These are phyloP conservation scores for Microdochium paspali DNA, from an alignment of 2,329 filamentous ascomycete species.

Conservation along the genomic window DNA sequence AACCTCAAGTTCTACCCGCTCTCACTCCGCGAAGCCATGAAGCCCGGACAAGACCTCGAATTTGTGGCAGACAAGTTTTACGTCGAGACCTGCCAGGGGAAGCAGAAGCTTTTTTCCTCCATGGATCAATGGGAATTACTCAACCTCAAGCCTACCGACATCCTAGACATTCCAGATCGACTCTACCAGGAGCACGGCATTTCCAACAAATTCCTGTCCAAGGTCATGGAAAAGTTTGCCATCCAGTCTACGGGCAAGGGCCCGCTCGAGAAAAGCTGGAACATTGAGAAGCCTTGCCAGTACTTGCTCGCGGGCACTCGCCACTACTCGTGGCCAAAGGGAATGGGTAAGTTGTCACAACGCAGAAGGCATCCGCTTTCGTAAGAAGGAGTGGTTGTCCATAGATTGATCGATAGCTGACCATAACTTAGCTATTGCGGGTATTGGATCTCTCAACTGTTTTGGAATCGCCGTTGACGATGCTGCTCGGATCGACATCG, in stretches of 20 bases:
- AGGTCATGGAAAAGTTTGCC: slow-evolving; percentile 18
- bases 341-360: slow-evolving; percentile 27
- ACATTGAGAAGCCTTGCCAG: slow-evolving; percentile 18
- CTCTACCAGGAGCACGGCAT: slow-evolving; percentile 27
- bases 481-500: slow-evolving; percentile 25
- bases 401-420: neutral
- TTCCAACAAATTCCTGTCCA: slow-evolving; percentile 24
- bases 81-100: slow-evolving; percentile 17
- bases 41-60: slow-evolving; percentile 12
- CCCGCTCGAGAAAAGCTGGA: slow-evolving; percentile 22
- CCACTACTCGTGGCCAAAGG: slow-evolving; percentile 40
- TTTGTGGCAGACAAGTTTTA: slow-evolving; percentile 20
- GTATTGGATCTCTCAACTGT: slow-evolving; percentile 31
- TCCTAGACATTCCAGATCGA: slow-evolving; percentile 29
- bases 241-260: slow-evolving; percentile 31
- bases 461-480: slow-evolving; percentile 29
- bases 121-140: slow-evolving; percentile 32
- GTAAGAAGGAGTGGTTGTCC: too few relatives aligned
- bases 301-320: slow-evolving; percentile 29
- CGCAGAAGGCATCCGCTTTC: too few relatives aligned
- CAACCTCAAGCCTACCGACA: slow-evolving; percentile 26
- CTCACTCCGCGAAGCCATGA: slow-evolving; percentile 22
- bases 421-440: slow-evolving; percentile 24
- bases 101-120: slow-evolving; percentile 23
- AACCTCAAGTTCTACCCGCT: slow-evolving; percentile 38